Evolutionary conservation across 495 filamentous ascomycete species (phyloP).

Genomic region (Talaromyces wortmannii): DNA sequence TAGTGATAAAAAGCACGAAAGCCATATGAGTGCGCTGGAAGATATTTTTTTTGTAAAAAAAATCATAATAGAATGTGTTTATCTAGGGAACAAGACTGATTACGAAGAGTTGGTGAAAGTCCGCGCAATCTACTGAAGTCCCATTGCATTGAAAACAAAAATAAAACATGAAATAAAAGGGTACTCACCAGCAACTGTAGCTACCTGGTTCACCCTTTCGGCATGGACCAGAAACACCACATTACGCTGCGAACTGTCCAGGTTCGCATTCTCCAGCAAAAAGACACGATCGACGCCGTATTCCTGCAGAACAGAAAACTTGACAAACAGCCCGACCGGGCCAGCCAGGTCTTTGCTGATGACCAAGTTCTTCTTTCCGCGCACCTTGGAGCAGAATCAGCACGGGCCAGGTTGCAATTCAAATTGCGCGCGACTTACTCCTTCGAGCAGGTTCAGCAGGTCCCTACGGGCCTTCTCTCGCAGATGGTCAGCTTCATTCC

Average conservation of each 20-base stretch:
- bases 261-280: constrained; percentile 89
- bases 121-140: constrained; percentile 60
- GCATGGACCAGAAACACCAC: constrained; percentile 87
- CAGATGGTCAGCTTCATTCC: constrained; percentile 74
- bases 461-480: constrained; percentile 79
- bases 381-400: constrained; percentile 50
- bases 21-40: constrained; percentile 39
- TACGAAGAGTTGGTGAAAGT: constrained; percentile 49
- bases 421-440: constrained; percentile 55
- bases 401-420: too few species aligned
- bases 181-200: constrained; percentile 83
- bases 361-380: constrained; percentile 97
- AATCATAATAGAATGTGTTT: constrained; percentile 16
- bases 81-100: constrained; percentile 65
- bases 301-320: constrained; percentile 83
- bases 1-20: constrained; percentile 23
- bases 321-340: constrained; percentile 83
- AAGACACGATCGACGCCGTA: constrained; percentile 97
- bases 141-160: constrained; percentile 15
- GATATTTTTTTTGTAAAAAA: constrained; percentile 7
- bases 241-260: constrained; percentile 89
- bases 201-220: constrained; percentile 75
- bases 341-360: constrained; percentile 87
- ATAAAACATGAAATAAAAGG: neutral
- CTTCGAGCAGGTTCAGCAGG: constrained; percentile 79